Evolutionary conservation across 805 yeast genomes (phyloP).

Genomic region (Ogataea zsoltii): DNA sequence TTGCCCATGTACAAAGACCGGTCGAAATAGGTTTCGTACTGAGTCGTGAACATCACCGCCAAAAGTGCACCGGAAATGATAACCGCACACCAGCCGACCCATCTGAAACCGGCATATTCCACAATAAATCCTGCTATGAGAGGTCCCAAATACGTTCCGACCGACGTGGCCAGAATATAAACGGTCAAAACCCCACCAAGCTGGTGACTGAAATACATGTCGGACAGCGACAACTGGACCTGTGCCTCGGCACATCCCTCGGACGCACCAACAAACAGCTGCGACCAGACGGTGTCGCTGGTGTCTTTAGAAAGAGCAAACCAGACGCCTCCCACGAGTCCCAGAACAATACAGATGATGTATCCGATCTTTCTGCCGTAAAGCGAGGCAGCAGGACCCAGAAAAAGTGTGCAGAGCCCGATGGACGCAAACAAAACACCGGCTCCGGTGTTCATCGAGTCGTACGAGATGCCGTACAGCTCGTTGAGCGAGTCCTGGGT

Average conservation of each 20-base stretch:
- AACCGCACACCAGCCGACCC: constrained; percentile 74
- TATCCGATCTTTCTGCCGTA: constrained; percentile 70
- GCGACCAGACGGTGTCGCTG: constrained; percentile 72
- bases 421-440: constrained; percentile 74
- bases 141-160: constrained; percentile 80
- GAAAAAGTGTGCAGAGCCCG: constrained; percentile 61
- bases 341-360: constrained; percentile 57
- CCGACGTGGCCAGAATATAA: constrained; percentile 72
- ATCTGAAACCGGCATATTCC: constrained; percentile 61
- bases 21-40: constrained; percentile 74
- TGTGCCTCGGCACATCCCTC: constrained; percentile 79
- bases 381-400: constrained; percentile 68
- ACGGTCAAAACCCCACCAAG: constrained; percentile 70
- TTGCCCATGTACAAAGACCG: constrained; percentile 45
- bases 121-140: constrained; percentile 74
- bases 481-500: constrained; percentile 66
- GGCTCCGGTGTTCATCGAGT: constrained; percentile 76
- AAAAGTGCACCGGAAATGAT: constrained; percentile 64
- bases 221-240: constrained; percentile 67
- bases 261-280: constrained; percentile 74
- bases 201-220: constrained; percentile 77
- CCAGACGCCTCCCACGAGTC: constrained; percentile 70
- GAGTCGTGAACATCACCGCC: constrained; percentile 52
- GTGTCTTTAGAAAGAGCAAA: constrained; percentile 57
- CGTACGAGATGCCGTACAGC: constrained; percentile 62